Evolutionary conservation across 2,329 filamentous ascomycete genomes (phyloP).

Genomic region (Penicillium sp.): DNA sequence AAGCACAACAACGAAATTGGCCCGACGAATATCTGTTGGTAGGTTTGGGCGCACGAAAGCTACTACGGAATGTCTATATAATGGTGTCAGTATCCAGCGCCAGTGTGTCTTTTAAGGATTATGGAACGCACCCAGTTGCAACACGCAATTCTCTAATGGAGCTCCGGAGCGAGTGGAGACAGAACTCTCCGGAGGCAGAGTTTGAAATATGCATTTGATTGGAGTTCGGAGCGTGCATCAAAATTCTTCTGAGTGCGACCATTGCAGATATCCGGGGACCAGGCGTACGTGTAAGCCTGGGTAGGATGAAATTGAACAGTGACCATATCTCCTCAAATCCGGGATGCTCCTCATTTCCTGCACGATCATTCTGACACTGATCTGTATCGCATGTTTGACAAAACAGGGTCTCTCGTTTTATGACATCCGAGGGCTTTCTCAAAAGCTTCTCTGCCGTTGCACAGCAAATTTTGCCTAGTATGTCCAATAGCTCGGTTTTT

Average conservation of each 20-base stretch:
- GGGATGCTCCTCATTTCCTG: slow-evolving; percentile 15
- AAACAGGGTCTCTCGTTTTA: slow-evolving; percentile 25
- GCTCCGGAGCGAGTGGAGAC: slow-evolving; percentile 75
- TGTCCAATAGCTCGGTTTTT: slow-evolving; percentile 54
- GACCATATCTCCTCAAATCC: slow-evolving; percentile 39
- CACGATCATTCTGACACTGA: slow-evolving; percentile 14
- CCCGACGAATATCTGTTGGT: slow-evolving; percentile 49
- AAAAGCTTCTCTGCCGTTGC: slow-evolving; percentile 50
- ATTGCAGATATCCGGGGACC: slow-evolving; percentile 68
- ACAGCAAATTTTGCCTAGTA: slow-evolving; percentile 59
- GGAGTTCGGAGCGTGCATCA: slow-evolving; percentile 62
- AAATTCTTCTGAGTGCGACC: slow-evolving; percentile 66
- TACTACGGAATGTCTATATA: slow-evolving; percentile 58
- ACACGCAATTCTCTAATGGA: slow-evolving; percentile 82
- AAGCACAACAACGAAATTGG: slow-evolving; percentile 69
- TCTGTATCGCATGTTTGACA: slow-evolving; percentile 42
- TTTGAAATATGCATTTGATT: slow-evolving; percentile 64
- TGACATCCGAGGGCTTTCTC: slow-evolving; percentile 27
- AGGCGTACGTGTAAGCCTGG: slow-evolving; percentile 49
- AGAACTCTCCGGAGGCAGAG: slow-evolving; percentile 73
- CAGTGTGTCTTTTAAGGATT: not conserved
- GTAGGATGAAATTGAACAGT: slow-evolving; percentile 44
- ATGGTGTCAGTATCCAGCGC: slow-evolving; percentile 9
- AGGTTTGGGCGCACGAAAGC: slow-evolving; percentile 60
- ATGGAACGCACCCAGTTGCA: slow-evolving; percentile 60